Percentiles rank a stretch among this genome's conserved stretches.
phyloP scores from a whole-genome alignment of 176 grass and related monocot species.

The Guadua angustifolia region DNA sequence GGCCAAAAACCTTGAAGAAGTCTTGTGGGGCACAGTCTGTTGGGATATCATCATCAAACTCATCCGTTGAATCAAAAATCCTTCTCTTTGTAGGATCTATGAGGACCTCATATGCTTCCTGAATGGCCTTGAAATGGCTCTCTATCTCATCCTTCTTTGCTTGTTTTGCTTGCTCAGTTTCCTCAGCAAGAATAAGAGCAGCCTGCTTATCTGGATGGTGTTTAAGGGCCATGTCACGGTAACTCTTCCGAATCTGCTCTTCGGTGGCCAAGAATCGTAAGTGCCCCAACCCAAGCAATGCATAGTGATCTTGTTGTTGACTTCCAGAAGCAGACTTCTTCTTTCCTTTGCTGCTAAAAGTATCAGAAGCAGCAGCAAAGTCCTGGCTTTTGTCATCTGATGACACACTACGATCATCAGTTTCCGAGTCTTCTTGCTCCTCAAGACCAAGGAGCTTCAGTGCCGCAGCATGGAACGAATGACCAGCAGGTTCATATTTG shows the following conservation, averaged over 20 bases:
- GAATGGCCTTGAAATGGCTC: constrained; percentile 86
- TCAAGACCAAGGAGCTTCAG: constrained; percentile 71
- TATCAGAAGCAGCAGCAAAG: constrained; percentile 63
- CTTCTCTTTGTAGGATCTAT: constrained; percentile 93
- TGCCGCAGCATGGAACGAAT: constrained; percentile 83
- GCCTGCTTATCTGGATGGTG: constrained; percentile 98
- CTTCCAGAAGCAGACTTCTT: constrained; percentile 83
- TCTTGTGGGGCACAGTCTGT: constrained; percentile 91
- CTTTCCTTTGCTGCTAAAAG: constrained; percentile 83
- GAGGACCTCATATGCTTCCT: constrained; percentile 94
- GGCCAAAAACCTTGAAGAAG: constrained; percentile 95
- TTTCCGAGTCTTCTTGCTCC: constrained; percentile 74
- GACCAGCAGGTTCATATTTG: constrained; percentile 90
- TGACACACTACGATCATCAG: constrained; percentile 74
- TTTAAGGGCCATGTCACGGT: constrained; percentile 90
- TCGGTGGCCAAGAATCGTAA: constrained; percentile 93
- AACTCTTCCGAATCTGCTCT: constrained; percentile 94
- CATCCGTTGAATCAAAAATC: constrained; percentile 94
- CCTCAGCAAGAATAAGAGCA: constrained; percentile 72
- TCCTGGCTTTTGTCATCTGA: constrained; percentile 84
- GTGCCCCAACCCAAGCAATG: constrained; percentile 79
- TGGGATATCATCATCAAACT: constrained; percentile 99
- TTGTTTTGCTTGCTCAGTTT: constrained; percentile 79
- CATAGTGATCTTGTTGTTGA: constrained; percentile 95
- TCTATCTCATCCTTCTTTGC: constrained; percentile 98